These are phyloP conservation scores for sorghum (Sorghum bicolor) DNA, from an alignment of 176 grass and related monocot species.

Conservation along the genomic window Sorghum_bicolor_NCBIv3 NC_012876.2:64162001-64162500, in stretches of 20 bases:
- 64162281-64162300: neutral
- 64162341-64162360: neutral
- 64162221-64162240: neutral
- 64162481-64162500: neutral
- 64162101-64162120: neutral
- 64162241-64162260: neutral
- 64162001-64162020: conserved; percentile 39
- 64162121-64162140: neutral
- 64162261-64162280: neutral
- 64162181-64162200: neutral
- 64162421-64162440: neutral
- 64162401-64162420: neutral
- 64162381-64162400: neutral
- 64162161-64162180: neutral
- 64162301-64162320: neutral
- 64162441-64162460: neutral
- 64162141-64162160: neutral
- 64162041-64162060: conserved; percentile 22
- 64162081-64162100: conserved; percentile 8
- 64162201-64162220: conserved; percentile 2
- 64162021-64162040: conserved; percentile 12
- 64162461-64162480: neutral
- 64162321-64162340: neutral
- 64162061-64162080: neutral
- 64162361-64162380: neutral